A percentile compares a stretch with the other conserved stretches of the same genome.
phyloP scores from a whole-genome alignment of 148 eudicot species.

The Simmondsia chinensis region DNA sequence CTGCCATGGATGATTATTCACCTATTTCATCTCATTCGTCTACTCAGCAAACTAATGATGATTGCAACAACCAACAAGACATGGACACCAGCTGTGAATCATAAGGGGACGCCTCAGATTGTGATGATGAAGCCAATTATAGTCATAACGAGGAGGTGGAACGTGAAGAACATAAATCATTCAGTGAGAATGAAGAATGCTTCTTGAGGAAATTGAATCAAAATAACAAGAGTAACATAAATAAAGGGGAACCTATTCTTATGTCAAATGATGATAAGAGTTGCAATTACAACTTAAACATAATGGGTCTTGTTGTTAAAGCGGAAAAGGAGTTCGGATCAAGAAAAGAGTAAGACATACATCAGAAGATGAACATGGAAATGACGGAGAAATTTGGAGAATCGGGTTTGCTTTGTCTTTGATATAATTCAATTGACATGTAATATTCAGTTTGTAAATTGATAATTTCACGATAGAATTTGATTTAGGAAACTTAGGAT shows the following conservation, averaged over 20 bases:
- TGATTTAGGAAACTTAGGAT: too few species aligned
- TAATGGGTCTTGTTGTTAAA: too few species aligned
- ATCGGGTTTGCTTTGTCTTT: slow-evolving; percentile 19
- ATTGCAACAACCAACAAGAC: slow-evolving; percentile 54
- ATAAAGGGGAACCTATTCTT: too few species aligned
- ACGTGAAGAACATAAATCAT: slow-evolving; percentile 22
- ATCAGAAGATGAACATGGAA: too few species aligned
- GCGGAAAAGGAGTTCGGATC: too few species aligned
- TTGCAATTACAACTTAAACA: slow-evolving; percentile 21
- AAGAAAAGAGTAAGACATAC: too few species aligned
- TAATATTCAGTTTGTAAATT: too few species aligned
- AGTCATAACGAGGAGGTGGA: slow-evolving; percentile 18
- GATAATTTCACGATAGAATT: too few species aligned
- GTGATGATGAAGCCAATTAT: slow-evolving; percentile 30
- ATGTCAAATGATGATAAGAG: slow-evolving; percentile 19
- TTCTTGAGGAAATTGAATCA: slow-evolving; percentile 53
- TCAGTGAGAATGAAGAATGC: slow-evolving; percentile 58
- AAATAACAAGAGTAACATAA: slow-evolving; percentile 13
- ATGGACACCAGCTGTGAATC: slow-evolving; percentile 60
- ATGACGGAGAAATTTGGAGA: slow-evolving; percentile 26
- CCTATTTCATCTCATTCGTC: slow-evolving; percentile 53
- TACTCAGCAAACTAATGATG: slow-evolving; percentile 38
- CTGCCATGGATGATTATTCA: slow-evolving; percentile 34
- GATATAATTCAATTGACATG: slow-evolving; percentile 21
- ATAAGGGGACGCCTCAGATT: slow-evolving; percentile 41